phyloP scores from a whole-genome alignment of 495 filamentous ascomycete species.

The Trichoderma virens region DNA sequence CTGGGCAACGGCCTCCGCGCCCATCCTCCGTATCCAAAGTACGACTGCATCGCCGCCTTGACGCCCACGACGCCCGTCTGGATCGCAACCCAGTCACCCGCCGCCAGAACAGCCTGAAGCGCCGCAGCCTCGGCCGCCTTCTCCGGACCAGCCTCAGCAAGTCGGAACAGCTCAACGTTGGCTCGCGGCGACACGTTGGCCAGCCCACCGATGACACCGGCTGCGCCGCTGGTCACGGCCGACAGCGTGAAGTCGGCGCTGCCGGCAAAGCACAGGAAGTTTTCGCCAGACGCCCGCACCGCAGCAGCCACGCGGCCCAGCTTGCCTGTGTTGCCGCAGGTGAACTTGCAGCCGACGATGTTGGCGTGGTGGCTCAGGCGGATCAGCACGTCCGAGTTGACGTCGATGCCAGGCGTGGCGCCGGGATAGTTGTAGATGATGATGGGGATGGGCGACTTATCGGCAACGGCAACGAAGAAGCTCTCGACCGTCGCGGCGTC shows the following conservation, averaged over 20 bases:
- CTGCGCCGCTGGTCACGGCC: slow-evolving; percentile 74
- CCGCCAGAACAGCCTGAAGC: slow-evolving; percentile 70
- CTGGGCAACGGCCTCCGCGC: slow-evolving; percentile 70
- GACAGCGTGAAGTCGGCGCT: slow-evolving; percentile 85
- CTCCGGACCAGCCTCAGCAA: slow-evolving; percentile 54
- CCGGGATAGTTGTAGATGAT: slow-evolving; percentile 93
- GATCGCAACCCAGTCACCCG: slow-evolving; percentile 83
- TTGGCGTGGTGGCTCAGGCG: slow-evolving; percentile 69
- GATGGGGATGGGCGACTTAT: slow-evolving; percentile 75
- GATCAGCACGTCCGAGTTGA: slow-evolving; percentile 66
- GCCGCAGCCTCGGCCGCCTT: slow-evolving; percentile 62
- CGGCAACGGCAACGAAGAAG: slow-evolving; percentile 73
- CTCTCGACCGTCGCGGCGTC: slow-evolving; percentile 58
- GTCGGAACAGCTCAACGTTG: slow-evolving; percentile 61
- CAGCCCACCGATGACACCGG: slow-evolving; percentile 76
- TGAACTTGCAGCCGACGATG: slow-evolving; percentile 86
- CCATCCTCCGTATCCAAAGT: slow-evolving; percentile 72
- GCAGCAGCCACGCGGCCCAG: slow-evolving; percentile 73
- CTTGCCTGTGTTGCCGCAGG: slow-evolving; percentile 92
- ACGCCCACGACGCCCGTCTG: slow-evolving; percentile 79
- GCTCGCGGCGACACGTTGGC: slow-evolving; percentile 78
- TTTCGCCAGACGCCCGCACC: slow-evolving; percentile 49
- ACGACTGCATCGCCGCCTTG: slow-evolving; percentile 70
- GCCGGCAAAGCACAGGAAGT: slow-evolving; percentile 78
- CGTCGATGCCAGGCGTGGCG: slow-evolving; percentile 68